Conservation (phyloP, 345 rosid species). For the Corchorus capsularis region DNA sequence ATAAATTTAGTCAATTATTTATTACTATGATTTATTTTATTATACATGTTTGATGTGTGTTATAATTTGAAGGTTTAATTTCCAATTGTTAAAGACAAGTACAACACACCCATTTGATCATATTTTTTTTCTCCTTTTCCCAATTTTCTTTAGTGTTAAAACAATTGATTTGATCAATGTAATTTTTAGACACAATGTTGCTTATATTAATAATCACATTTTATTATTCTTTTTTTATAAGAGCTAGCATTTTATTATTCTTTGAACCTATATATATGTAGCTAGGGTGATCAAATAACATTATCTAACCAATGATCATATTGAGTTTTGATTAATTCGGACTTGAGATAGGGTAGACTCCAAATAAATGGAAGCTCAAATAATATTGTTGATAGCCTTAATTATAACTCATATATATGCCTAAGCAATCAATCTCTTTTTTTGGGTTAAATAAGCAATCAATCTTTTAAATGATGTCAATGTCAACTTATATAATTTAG, state of each 20-base stretch:
- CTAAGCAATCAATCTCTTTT: too few species aligned
- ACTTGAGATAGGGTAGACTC: too few species aligned
- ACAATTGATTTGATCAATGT: neutral
- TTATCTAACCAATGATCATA: too few species aligned
- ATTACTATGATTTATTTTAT: constrained; percentile 1
- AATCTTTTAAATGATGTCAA: too few species aligned
- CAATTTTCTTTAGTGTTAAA: neutral
- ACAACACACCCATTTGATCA: neutral
- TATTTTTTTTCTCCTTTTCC: neutral
- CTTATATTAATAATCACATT: neutral
- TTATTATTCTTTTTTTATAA: neutral
- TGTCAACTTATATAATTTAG: too few species aligned
- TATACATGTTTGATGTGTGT: neutral
- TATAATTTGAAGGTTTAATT: neutral
- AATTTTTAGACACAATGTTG: neutral
- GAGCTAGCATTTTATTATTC: neutral
- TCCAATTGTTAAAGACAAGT: neutral
- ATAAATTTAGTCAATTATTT: neutral
- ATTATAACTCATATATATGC: too few species aligned
- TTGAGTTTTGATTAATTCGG: too few species aligned
- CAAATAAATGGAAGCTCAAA: too few species aligned
- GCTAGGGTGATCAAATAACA: too few species aligned
- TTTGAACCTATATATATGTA: too few species aligned
- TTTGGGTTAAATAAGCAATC: too few species aligned
- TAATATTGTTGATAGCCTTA: too few species aligned